These are phyloP conservation scores for Xylaria acuta DNA, from an alignment of 495 filamentous ascomycete genomes.

Conservation along the genomic window DNA sequence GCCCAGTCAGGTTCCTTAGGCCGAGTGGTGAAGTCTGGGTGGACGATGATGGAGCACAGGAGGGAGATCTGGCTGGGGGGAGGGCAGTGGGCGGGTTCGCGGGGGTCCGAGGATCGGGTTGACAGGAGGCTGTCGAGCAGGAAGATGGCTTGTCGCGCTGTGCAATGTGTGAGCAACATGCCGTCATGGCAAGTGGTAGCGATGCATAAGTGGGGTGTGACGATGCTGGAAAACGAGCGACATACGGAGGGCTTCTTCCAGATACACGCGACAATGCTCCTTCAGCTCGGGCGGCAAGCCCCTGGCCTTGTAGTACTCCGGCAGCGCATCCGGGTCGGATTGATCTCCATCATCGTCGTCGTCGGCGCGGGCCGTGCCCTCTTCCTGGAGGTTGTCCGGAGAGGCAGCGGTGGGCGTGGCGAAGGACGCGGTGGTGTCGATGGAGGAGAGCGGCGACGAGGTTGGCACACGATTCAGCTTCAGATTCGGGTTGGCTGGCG, in stretches of 20 bases:
- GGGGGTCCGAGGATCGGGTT: conserved; percentile 34
- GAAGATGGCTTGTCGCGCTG: conserved; percentile 72
- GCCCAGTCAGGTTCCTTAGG: conserved; percentile 41
- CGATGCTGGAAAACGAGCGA: neutral
- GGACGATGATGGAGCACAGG: conserved; percentile 70
- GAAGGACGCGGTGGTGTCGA: conserved; percentile 15
- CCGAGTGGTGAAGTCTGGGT: conserved; percentile 68
- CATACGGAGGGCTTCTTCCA: conserved; percentile 78
- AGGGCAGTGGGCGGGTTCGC: conserved; percentile 52
- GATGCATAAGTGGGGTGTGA: neutral
- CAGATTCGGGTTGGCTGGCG: neutral
- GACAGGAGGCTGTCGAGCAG: conserved; percentile 70
- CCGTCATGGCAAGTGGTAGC: conserved; percentile 8
- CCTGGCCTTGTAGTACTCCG: conserved; percentile 58
- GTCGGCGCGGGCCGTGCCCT: neutral
- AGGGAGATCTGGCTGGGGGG: conserved; percentile 69
- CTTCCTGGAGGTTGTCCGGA: neutral
- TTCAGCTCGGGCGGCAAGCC: conserved; percentile 66
- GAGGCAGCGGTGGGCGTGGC: conserved; percentile 7
- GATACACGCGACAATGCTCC: conserved; percentile 71
- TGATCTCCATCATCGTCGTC: neutral
- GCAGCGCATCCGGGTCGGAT: neutral
- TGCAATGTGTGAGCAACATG: neutral
- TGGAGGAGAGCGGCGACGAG: conserved; percentile 25
- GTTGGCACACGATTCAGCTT: neutral